Conservation (phyloP, 1,284 basidiomycete genomes). For the Thelephora terrestris region DNA sequence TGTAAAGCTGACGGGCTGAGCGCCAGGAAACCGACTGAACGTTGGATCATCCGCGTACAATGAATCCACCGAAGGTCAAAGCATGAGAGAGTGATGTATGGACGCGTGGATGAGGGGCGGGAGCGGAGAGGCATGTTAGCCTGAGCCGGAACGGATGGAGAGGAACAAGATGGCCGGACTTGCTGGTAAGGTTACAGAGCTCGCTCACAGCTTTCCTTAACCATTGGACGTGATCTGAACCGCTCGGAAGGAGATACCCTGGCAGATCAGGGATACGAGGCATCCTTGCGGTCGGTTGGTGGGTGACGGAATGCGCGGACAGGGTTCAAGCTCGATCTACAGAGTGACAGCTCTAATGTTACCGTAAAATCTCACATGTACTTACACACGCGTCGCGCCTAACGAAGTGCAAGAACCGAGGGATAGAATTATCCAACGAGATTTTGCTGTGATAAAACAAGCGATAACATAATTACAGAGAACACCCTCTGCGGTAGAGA, state of each 20-base stretch:
- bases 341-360: too few relatives aligned
- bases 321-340: too few relatives aligned
- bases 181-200: constrained; percentile 54
- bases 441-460: not conserved
- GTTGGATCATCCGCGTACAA: constrained; percentile 17
- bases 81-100: not conserved
- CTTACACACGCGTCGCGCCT: too few relatives aligned
- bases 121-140: not conserved
- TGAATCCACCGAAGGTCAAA: not conserved
- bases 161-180: constrained; percentile 32
- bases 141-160: constrained; percentile 2
- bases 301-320: too few relatives aligned
- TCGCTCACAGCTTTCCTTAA: constrained; percentile 52
- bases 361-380: too few relatives aligned
- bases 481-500: constrained; percentile 3
- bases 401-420: too few relatives aligned
- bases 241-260: constrained; percentile 41
- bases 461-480: too few relatives aligned
- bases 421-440: too few relatives aligned
- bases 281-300: constrained; percentile 19
- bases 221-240: constrained; percentile 50
- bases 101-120: constrained; percentile 6
- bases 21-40: constrained; percentile 67
- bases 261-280: constrained; percentile 54
- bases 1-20: constrained; percentile 87